phyloP scores from a whole-genome alignment of 2,329 filamentous ascomycete genomes.

The Calonectria montana region DNA sequence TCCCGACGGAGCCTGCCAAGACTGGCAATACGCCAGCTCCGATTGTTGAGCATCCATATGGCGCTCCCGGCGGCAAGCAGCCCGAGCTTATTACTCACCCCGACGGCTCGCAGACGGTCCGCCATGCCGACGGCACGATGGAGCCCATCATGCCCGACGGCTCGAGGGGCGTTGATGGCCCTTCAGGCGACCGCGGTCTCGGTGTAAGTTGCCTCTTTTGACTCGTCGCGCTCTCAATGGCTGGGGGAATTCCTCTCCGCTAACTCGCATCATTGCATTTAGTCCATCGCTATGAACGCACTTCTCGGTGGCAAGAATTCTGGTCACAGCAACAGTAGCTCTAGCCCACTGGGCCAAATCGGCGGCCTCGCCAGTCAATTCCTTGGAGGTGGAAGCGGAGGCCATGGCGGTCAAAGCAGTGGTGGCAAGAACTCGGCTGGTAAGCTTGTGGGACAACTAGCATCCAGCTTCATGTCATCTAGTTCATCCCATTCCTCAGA shows the following conservation, averaged over 20 bases:
- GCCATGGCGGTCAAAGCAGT: conserved; percentile 45
- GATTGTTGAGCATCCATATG: conserved; percentile 71
- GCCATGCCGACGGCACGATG: conserved; percentile 69
- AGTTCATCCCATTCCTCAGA: conserved; percentile 44
- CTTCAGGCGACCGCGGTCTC: conserved; percentile 70
- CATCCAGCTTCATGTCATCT: conserved; percentile 65
- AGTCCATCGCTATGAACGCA: conserved; percentile 72
- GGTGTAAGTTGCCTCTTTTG: conserved; percentile 63
- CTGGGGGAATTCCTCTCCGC: background rate
- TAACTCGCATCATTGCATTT: conserved; percentile 18
- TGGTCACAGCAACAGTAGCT: conserved; percentile 44
- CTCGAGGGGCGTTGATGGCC: conserved; percentile 62
- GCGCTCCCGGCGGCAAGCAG: conserved; percentile 58
- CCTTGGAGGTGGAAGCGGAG: conserved; percentile 49
- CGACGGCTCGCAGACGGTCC: conserved; percentile 71
- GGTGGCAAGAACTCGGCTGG: conserved; percentile 58
- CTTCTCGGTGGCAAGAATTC: conserved; percentile 61
- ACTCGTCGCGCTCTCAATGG: background rate
- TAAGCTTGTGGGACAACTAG: conserved; percentile 68
- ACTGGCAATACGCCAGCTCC: conserved; percentile 70
- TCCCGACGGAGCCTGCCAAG: conserved; percentile 72
- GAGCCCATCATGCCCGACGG: conserved; percentile 68
- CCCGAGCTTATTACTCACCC: conserved; percentile 70
- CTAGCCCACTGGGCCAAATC: conserved; percentile 51
- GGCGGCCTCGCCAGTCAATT: conserved; percentile 62